Evolutionary conservation across 2,329 filamentous ascomycete genomes (phyloP).

Genomic region (Fusarium mundagurra): DNA sequence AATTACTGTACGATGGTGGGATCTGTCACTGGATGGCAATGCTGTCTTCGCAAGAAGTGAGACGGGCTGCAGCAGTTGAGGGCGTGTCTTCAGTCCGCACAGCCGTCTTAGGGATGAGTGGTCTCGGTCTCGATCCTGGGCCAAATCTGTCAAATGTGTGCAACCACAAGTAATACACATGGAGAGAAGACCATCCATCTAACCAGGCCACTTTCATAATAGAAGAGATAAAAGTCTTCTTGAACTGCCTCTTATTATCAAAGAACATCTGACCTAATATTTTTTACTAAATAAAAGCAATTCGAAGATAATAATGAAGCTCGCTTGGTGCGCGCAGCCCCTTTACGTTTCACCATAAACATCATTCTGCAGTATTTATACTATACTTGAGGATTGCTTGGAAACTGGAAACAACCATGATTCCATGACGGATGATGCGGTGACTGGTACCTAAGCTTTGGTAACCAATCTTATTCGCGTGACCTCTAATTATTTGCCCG

Average conservation of each 20-base stretch:
- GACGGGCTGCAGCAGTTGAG: neutral
- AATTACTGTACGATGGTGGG: neutral
- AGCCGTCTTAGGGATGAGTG: neutral
- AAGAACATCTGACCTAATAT: accelerated
- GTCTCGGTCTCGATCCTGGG: accelerated
- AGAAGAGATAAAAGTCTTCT: neutral
- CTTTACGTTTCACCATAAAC: neutral
- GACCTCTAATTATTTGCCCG: neutral
- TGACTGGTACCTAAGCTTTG: neutral
- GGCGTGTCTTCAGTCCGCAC: neutral
- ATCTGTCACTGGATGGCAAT: neutral
- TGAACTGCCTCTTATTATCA: neutral
- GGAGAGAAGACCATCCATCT: neutral
- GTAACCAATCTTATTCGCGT: neutral
- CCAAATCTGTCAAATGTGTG: accelerated
- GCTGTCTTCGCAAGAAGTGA: neutral
- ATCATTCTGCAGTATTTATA: neutral
- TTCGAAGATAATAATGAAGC: accelerated
- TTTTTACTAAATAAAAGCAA: neutral
- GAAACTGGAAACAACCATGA: too few species aligned
- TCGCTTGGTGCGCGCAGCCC: neutral
- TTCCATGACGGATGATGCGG: too few species aligned
- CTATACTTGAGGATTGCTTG: neutral
- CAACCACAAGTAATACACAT: neutral
- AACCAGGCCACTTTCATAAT: neutral